Percentiles rank a stretch among this genome's conserved stretches.
These are phyloP conservation scores for Podospora sp. DNA, from an alignment of 495 filamentous ascomycete species.

Conservation along the genomic window DNA sequence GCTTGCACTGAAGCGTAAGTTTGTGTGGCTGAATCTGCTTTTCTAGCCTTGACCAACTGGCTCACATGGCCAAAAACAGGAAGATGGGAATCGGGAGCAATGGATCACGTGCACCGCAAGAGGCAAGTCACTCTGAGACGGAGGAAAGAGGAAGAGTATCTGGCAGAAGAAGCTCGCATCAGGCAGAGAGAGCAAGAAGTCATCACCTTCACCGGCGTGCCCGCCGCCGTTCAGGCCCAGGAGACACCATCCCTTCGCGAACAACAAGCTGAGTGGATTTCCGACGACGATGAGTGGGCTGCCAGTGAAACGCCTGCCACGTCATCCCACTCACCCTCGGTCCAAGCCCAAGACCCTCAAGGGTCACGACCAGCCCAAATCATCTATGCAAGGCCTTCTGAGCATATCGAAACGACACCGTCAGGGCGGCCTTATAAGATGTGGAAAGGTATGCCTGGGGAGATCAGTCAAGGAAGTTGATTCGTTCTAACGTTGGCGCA, in stretches of 20 bases:
- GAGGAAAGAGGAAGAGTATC: conserved; percentile 1
- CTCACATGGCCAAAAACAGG: conserved; percentile 4
- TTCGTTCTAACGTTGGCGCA: not conserved
- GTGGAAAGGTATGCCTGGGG: conserved; percentile 24
- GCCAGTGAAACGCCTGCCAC: not conserved
- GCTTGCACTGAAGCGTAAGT: conserved; percentile 25
- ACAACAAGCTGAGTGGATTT: not conserved
- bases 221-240: not conserved
- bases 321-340: not conserved
- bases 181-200: not conserved
- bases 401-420: conserved; percentile 24
- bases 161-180: conserved; percentile 1
- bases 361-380: not conserved
- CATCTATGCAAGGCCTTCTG: too few species aligned
- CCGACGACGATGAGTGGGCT: conserved; percentile 2
- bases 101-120: conserved; percentile 26
- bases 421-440: conserved; percentile 29
- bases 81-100: conserved; percentile 32
- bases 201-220: not conserved
- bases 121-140: conserved; percentile 17
- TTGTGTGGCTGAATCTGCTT: not conserved
- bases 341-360: not conserved
- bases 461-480: not conserved
- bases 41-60: not conserved
- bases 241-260: not conserved